Evolutionary conservation across 768 basidiomycete genomes (phyloP), one percentile per base, ranked within the genome.

Genomic region (Amanita pseudoporphyria): DNA sequence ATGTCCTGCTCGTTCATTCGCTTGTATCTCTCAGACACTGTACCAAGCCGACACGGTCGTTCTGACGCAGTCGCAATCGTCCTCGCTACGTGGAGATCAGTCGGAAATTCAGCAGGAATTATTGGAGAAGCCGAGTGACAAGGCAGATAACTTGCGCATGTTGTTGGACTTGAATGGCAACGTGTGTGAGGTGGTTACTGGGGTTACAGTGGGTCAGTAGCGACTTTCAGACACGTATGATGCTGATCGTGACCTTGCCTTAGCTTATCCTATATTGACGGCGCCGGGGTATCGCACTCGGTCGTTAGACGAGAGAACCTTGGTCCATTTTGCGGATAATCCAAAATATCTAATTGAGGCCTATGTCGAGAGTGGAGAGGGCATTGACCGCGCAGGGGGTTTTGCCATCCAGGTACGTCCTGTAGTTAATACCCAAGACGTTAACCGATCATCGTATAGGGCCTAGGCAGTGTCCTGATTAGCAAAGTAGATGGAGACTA

Each of bases 21-120:
- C 37, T 13, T 26, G 3, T 28, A 31, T 28, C 22, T 21, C 12
- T 9, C 19, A 4, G 28, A 33, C 2, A 22, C 36, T 38, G 49
- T 18, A 54, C n/a, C 28, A 35, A 92, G 96, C 95, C 54, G 96
- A 99, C 63, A 98, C 96, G 0, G 82, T 99, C 12, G 92, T 98
- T n/a, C 70, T 99, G 36, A 85, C 83, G 4, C 87, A 86, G 56
- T 73, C 77, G 0, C 71, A 78, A 45, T 80, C 84, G 0, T 66
- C 77, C 37, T 76, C 78, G 2, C 76, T 82, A 9, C 73, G 76
- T 45, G 64, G 64, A 1, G 73, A 79, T 7, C 79, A 77, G 45
- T 74, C 78, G 9, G 62, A 69, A 21, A 63, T 64, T 5, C 62
- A 60, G 1, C 90, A 90, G 49, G 87, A 91, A 45, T 70, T 98